Base-by-base conservation (phyloP, 768 basidiomycete species). In the Dendrothele bispora region DNA sequence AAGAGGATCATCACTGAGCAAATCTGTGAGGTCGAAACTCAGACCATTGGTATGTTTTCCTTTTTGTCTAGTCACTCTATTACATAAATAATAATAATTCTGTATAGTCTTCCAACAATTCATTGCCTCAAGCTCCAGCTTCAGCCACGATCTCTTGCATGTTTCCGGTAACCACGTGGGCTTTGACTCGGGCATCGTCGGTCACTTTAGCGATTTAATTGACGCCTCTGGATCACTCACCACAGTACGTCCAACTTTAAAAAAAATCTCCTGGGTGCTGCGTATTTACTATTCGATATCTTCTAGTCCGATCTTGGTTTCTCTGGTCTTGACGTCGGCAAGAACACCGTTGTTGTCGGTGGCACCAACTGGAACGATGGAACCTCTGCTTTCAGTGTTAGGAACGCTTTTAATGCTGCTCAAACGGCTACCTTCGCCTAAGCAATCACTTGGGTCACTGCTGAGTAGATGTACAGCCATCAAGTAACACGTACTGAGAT, bases 11-110 rank as follows among this genome's bases (percentile, higher is more conserved):
- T 75, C 54, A 64, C 68, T 27, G 71, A 77, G 58, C 67, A 70
- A 39, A 66, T 75, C 44, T 79, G 77, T 55, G 73, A 77, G 41
- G 76, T 78, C 39, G 77, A 79, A 50, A 67, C 69, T 21, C 77
- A 79, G 50, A 57, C 54, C 15, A 48, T 63, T 24, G n/a, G n/a
- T n/a, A n/a, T n/a, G n/a, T n/a, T n/a, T n/a, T n/a, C n/a, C n/a
- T n/a, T n/a, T n/a, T n/a, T n/a, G n/a, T n/a, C n/a, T n/a, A n/a
- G n/a, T n/a, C n/a, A n/a, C n/a, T n/a, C n/a, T n/a, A n/a, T n/a
- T n/a, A n/a, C n/a, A n/a, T n/a, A n/a, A n/a, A n/a, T n/a, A n/a
- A n/a, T n/a, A n/a, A n/a, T n/a, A n/a, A n/a, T n/a, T n/a, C n/a
- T n/a, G n/a, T n/a, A n/a, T n/a, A n/a, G 43, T 54, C 26, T 40